Percentiles rank a stretch among this genome's conserved stretches.
Conservation (phyloP, 352 stramenopile species). For the Thalassiosira ordinaria region DNA sequence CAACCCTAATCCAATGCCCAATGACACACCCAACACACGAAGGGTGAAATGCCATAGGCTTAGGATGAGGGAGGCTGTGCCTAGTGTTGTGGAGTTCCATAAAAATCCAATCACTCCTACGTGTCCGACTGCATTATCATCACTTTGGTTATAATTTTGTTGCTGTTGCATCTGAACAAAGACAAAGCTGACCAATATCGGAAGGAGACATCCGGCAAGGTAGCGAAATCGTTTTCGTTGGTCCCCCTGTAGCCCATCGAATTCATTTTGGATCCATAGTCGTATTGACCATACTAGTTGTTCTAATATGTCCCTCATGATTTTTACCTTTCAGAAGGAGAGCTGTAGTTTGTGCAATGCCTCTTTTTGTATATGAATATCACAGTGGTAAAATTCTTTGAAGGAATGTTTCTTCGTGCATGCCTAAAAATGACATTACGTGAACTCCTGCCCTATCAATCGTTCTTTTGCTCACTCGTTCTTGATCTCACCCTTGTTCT, state of each 20-base stretch:
- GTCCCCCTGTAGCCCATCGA: neutral
- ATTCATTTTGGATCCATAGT: constrained; percentile 16
- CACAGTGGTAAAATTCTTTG: neutral
- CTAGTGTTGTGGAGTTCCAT: constrained; percentile 17
- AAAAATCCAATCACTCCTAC: constrained; percentile 14
- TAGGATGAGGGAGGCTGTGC: constrained; percentile 21
- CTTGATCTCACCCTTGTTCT: no score
- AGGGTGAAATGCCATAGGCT: constrained; percentile 50
- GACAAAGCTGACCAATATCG: constrained; percentile 23
- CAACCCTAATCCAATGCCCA: constrained; percentile 76
- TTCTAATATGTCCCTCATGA: constrained; percentile 26
- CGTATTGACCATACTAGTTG: constrained; percentile 1
- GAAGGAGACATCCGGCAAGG: constrained; percentile 15
- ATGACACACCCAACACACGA: constrained; percentile 51
- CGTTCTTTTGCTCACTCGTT: neutral
- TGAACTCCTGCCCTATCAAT: neutral
- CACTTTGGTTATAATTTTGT: constrained; percentile 1
- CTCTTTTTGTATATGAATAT: neutral
- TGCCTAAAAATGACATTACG: no score
- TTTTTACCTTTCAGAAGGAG: no score
- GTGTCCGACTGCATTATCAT: neutral
- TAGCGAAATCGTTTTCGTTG: neutral
- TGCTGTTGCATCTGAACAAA: constrained; percentile 29
- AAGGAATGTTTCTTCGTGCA: neutral
- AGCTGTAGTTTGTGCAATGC: neutral